Base-by-base conservation (phyloP, 139 green algal species). In the Tetratostichococcus sp. region DNA sequence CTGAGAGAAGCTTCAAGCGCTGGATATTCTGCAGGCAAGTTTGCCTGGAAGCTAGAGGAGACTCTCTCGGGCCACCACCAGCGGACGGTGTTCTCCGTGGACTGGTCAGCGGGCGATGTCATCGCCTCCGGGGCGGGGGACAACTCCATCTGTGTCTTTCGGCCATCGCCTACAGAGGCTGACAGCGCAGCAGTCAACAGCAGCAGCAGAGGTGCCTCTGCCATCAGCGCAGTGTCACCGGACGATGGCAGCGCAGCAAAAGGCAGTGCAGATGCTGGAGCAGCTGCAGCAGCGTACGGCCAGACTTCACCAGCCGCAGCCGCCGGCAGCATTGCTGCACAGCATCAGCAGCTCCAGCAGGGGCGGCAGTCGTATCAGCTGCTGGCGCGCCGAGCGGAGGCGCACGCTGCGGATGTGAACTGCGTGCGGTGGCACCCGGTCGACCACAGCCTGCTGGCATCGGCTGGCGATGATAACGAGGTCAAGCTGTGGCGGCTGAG, bases 361-460 rank as follows among this genome's bases (percentile, higher is more conserved):
- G 26, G 30, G 65, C 35, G 32, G 69, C 43, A 33, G 1, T 30
- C 68, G 4, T 91, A 86, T 71, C n/a, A 35, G 25, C 43, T 86
- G 65, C 73, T 85, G 30, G 70, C 58, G 35, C 72, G 23, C 35
- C 67, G 78, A 30, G 58, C 74, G 17, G 33, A 82, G 19, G 89
- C 89, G 1, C 92, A 96, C 50, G 21, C 30, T 1, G 43, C 73
- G 21, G 92, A 97, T 78, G 84, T 97, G 1, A 97, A 97, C 79
- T 95, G 92, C 74, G 92, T 97, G 30, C 70, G 80, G 0, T 97
- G 92, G 90, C 79, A 89, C 70, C 92, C 92, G 0, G 69, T 31
- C 1, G 68, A 89, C 26, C 73, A 77, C 8, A 43, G 30, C 1
- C 58, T 96, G 72, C 75, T 97, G 31, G 89, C 88, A 4, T 92